A percentile compares a stretch with the other conserved stretches of the same genome.
These are phyloP conservation scores for Picocystis sp. DNA, from an alignment of 163 green algal genomes.

Conservation along the genomic window DNA sequence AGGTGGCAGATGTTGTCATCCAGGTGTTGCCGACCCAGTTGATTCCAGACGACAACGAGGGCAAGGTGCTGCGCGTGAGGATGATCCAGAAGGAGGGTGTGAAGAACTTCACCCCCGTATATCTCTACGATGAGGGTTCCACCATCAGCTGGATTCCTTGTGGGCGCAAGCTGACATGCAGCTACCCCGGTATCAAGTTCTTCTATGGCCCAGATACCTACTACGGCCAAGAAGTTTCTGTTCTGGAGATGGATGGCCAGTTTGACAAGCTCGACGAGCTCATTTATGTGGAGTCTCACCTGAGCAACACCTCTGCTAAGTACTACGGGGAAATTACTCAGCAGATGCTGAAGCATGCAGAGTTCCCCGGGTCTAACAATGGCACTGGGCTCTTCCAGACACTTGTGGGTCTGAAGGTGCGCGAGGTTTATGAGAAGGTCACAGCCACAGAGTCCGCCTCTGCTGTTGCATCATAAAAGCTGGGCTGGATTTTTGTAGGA, in stretches of 20 bases:
- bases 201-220: constrained; percentile 97
- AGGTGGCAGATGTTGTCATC: constrained; percentile 92
- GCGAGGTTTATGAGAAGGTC: constrained; percentile 91
- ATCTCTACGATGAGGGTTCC: constrained; percentile 96
- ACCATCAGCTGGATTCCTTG: constrained; percentile 98
- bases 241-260: constrained; percentile 98
- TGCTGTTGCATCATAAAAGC: too few relatives aligned
- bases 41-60: constrained; percentile 91
- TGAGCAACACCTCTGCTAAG: constrained; percentile 91
- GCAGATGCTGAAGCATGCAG: constrained; percentile 96
- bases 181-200: constrained; percentile 95
- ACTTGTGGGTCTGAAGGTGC: constrained; percentile 48
- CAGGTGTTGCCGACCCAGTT: constrained; percentile 97
- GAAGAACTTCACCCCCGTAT: constrained; percentile 77
- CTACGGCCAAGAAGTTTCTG: constrained; percentile 69
- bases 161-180: constrained; percentile 97
- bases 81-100: constrained; percentile 98
- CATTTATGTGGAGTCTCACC: constrained; percentile 98
- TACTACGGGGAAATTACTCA: constrained; percentile 96
- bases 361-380: constrained; percentile 75
- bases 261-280: constrained; percentile 99
- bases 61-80: constrained; percentile 93
- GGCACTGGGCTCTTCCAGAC: constrained; percentile 87
- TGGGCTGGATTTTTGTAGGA: too few relatives aligned
- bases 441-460: constrained; percentile 9